These are phyloP conservation scores for Crithidia acanthocephali DNA, from an alignment of 208 protist genomes.

Conservation along the genomic window DNA sequence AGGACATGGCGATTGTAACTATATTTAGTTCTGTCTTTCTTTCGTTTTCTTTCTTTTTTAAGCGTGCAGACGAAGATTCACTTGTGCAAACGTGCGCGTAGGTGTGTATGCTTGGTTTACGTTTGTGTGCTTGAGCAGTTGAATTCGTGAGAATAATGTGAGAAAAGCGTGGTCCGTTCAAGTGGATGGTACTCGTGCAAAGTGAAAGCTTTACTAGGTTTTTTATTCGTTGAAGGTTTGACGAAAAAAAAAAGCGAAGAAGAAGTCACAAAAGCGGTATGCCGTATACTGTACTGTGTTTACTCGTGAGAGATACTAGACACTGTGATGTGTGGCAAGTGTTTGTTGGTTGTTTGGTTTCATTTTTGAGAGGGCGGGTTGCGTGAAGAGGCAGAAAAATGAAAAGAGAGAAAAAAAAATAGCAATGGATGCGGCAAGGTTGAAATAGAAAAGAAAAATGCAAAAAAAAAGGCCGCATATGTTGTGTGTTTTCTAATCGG, in stretches of 20 bases:
- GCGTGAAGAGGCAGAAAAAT: neutral
- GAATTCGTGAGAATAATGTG: no score
- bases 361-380: no score
- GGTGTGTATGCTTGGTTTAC: no score
- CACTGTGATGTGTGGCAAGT: conserved; percentile 5
- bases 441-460: conserved; percentile 2
- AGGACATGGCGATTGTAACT: conserved; percentile 6
- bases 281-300: conserved; percentile 18
- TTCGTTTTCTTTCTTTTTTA: neutral
- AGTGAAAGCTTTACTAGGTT: neutral
- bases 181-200: neutral
- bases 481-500: neutral
- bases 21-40: neutral
- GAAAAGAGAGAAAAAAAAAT: neutral
- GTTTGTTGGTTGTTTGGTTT: no score
- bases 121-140: no score
- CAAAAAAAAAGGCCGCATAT: neutral
- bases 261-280: neutral
- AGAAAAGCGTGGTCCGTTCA: neutral
- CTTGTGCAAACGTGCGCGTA: neutral
- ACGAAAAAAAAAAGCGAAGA: conserved; percentile 1
- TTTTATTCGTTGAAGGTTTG: neutral
- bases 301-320: conserved; percentile 20
- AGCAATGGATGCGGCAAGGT: neutral
- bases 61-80: neutral